phyloP scores from a whole-genome alignment of 2,329 filamentous ascomycete genomes.

The Diaporthe ilicicola region DNA sequence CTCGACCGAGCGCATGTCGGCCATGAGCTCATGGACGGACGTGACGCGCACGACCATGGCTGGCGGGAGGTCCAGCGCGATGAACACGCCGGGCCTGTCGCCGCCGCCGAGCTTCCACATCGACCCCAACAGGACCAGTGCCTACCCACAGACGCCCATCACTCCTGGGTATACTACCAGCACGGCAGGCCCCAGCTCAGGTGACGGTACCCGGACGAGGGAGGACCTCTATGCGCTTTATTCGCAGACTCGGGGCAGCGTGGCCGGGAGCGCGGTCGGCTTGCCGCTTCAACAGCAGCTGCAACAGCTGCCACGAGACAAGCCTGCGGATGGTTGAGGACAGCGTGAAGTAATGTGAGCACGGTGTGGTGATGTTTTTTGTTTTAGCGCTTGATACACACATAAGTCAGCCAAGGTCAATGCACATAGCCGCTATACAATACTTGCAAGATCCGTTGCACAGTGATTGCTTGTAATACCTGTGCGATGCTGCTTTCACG shows the following conservation, averaged over 20 bases:
- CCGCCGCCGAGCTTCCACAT: conserved; percentile 19
- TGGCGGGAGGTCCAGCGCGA: conserved; percentile 13
- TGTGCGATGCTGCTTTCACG: too few species aligned
- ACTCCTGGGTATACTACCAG: background rate
- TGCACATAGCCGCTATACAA: conserved; percentile 7
- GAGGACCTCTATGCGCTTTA: conserved; percentile 7
- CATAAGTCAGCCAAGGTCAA: background rate
- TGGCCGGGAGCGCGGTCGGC: background rate
- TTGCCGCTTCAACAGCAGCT: conserved; percentile 6
- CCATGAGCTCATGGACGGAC: conserved; percentile 25
- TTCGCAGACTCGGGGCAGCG: background rate
- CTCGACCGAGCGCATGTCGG: conserved; percentile 13
- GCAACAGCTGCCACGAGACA: background rate
- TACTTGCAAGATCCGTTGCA: background rate
- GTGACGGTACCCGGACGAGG: background rate
- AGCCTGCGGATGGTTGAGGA: background rate
- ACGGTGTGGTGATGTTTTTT: background rate
- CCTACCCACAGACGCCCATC: background rate
- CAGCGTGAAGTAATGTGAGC: background rate
- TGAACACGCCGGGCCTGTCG: background rate
- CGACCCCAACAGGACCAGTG: background rate
- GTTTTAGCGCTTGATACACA: conserved; percentile 6
- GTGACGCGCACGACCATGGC: conserved; percentile 22
- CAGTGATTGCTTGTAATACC: background rate
- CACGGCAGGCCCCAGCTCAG: background rate